Conservation (phyloP, 2,329 filamentous ascomycete genomes). For the Colletotrichum tofieldiae region DNA sequence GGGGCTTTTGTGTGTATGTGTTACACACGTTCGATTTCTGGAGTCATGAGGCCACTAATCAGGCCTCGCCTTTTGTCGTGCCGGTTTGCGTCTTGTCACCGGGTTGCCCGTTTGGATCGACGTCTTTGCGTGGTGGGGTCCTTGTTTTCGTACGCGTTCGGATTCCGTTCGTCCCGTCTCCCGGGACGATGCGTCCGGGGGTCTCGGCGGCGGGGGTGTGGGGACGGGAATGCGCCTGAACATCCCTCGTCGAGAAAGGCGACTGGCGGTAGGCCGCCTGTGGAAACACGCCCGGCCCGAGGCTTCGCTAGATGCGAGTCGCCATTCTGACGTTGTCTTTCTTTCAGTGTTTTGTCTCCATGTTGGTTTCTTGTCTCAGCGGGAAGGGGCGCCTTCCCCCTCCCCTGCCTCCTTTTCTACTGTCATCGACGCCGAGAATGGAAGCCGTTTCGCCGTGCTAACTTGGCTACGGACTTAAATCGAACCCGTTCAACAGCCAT, state of each 20-base stretch:
- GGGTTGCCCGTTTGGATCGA: background rate
- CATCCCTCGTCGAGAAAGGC: background rate
- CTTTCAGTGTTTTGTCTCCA: background rate
- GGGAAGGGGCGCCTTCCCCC: background rate
- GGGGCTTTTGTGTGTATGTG: background rate
- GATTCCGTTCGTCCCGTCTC: background rate
- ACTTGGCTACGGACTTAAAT: no score
- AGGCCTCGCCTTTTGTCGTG: background rate
- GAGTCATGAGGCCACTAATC: background rate
- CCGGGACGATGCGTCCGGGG: background rate
- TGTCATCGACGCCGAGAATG: constrained; percentile 10
- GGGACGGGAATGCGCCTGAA: no score
- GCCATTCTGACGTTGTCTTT: background rate
- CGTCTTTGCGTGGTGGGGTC: background rate
- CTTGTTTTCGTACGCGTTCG: background rate
- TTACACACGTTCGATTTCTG: background rate
- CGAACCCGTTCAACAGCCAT: background rate
- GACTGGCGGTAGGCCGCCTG: background rate
- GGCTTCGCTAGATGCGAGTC: background rate
- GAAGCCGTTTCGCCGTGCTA: constrained; percentile 36
- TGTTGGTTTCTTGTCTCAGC: background rate
- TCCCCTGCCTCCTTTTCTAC: background rate
- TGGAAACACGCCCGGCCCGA: background rate
- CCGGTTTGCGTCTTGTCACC: background rate
- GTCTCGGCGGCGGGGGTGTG: background rate